Percentiles rank a stretch among this genome's conserved stretches.
phyloP scores from a whole-genome alignment of 192 early-diverging fungal genomes.

The Cladochytrium replicatum region DNA sequence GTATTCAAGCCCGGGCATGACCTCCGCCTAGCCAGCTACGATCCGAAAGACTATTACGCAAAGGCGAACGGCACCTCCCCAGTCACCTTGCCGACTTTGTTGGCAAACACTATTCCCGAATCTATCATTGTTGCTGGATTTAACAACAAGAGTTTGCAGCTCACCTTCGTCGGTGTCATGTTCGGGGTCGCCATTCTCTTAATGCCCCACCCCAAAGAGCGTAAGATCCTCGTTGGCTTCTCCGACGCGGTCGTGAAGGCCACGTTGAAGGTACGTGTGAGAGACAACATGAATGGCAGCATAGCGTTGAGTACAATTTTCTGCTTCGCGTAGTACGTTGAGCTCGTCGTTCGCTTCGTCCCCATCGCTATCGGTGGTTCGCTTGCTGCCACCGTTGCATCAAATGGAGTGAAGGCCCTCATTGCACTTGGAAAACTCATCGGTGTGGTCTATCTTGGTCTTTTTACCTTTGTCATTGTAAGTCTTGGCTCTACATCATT shows the following conservation, averaged over 20 bases:
- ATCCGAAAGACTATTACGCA: too few relatives aligned
- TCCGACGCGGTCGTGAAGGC: slow-evolving; percentile 42
- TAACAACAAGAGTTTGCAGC: slow-evolving; percentile 36
- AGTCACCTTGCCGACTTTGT: slow-evolving; percentile 44
- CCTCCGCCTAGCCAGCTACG: slow-evolving; percentile 15
- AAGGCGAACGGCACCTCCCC: slow-evolving; percentile 2
- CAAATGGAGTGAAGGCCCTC: slow-evolving; percentile 49
- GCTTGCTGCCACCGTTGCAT: slow-evolving; percentile 51
- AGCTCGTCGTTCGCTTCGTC: slow-evolving; percentile 42
- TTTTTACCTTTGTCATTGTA: slow-evolving; percentile 49
- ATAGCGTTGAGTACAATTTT: slow-evolving; percentile 17
- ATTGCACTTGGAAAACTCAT: slow-evolving; percentile 54
- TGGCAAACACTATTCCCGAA: slow-evolving; percentile 48
- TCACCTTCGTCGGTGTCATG: slow-evolving; percentile 55
- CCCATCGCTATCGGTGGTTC: slow-evolving; percentile 58
- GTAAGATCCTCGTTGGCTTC: slow-evolving; percentile 38
- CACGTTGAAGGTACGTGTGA: slow-evolving; percentile 65
- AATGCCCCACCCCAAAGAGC: slow-evolving; percentile 10
- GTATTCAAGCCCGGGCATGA: slow-evolving; percentile 52
- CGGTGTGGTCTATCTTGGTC: slow-evolving; percentile 48
- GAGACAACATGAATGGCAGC: too few relatives aligned
- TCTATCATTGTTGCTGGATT: slow-evolving; percentile 45
- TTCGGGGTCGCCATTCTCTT: slow-evolving; percentile 42
- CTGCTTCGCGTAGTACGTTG: slow-evolving; percentile 6
- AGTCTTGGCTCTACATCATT: too few relatives aligned